Evolutionary conservation across 192 early-diverging fungal species (phyloP).

Genomic region (Allomyces macrogynus): DNA sequence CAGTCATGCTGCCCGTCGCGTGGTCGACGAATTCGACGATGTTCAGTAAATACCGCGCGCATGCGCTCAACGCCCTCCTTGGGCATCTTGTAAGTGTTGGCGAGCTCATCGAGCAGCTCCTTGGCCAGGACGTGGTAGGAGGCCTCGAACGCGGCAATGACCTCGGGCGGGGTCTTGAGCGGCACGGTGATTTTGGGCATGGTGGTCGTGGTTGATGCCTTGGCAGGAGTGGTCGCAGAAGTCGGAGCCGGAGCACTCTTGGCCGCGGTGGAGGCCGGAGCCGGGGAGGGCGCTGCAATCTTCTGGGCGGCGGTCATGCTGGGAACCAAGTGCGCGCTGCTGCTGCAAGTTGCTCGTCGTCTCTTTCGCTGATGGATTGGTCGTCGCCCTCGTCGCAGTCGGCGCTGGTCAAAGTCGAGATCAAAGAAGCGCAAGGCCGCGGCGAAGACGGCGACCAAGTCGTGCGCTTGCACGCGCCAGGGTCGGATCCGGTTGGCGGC

Average conservation of each 20-base stretch:
- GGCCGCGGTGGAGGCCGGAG: no score
- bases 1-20: not conserved
- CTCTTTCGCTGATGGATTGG: no score
- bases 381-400: no score
- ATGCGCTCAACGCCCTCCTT: conserved; percentile 45
- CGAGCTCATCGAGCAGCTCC: conserved; percentile 52
- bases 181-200: not conserved
- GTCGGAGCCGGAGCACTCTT: not conserved
- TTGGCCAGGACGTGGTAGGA: conserved; percentile 51
- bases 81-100: conserved; percentile 38
- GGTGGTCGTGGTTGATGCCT: not conserved
- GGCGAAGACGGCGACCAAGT: no score
- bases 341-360: no score
- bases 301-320: no score
- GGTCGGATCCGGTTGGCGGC: no score
- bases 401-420: no score
- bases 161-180: not conserved
- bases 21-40: not conserved
- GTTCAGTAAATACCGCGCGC: conserved; percentile 18
- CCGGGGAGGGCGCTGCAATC: no score
- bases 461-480: no score
- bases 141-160: conserved; percentile 37
- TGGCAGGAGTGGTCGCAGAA: not conserved
- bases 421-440: no score
- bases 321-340: no score